Conservation (phyloP, 208 protist genomes). For the Wallacemonas rigidus region DNA sequence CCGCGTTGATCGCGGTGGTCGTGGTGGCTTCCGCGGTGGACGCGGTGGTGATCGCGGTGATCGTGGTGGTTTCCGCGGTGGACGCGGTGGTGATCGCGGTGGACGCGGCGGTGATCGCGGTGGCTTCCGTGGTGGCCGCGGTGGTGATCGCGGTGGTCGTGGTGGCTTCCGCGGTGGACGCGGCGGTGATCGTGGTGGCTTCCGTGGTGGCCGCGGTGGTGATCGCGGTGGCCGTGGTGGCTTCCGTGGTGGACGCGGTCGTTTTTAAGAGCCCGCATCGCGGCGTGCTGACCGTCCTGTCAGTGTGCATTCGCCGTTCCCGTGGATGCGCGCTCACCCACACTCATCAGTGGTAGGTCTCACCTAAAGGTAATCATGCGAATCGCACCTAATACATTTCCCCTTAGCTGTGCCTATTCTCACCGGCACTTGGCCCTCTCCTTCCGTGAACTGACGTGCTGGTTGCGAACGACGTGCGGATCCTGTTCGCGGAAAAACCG, state of each 20-base stretch:
- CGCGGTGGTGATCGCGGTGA: slow-evolving; percentile 35
- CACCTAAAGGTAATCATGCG: neutral
- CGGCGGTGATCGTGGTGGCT: slow-evolving; percentile 64
- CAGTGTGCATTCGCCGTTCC: neutral
- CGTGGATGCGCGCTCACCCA: neutral
- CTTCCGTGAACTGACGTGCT: neutral
- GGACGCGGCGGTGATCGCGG: slow-evolving; percentile 43
- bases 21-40: slow-evolving; percentile 43
- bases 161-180: slow-evolving; percentile 62
- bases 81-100: slow-evolving; percentile 37
- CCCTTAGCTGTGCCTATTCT: neutral
- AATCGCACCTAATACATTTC: slow-evolving; percentile 10
- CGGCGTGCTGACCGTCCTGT: slow-evolving; percentile 6
- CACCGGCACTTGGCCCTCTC: too few species aligned
- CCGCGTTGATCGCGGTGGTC: slow-evolving; percentile 38
- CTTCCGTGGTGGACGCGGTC: slow-evolving; percentile 49
- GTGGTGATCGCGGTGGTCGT: slow-evolving; percentile 51
- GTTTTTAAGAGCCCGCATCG: too few species aligned
- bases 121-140: slow-evolving; percentile 37
- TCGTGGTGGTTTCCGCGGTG: slow-evolving; percentile 22
- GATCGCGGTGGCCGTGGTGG: slow-evolving; percentile 46
- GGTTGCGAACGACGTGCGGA: too few species aligned
- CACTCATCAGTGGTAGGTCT: neutral
- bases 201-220: slow-evolving; percentile 55
- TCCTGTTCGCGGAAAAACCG: too few species aligned